A percentile compares a stretch with the other conserved stretches of the same genome.
Evolutionary conservation across 768 basidiomycete genomes (phyloP).

Genomic region (Tylopilus vinaceipallidus): DNA sequence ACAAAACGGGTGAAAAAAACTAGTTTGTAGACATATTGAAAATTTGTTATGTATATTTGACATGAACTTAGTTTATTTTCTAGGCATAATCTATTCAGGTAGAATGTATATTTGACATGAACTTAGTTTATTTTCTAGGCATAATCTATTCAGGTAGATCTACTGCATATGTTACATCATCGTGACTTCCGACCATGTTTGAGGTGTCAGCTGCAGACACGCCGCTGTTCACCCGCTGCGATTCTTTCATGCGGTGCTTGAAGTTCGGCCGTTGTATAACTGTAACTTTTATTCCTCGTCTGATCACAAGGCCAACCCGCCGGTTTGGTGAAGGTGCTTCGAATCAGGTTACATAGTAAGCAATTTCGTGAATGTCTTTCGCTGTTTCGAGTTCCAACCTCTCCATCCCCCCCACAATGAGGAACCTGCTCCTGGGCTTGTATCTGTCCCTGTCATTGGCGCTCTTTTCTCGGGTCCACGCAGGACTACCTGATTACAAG

Average conservation of each 20-base stretch:
- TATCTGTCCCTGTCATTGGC: slow-evolving; percentile 15
- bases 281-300: not conserved
- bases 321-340: not conserved
- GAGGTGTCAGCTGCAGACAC: no score
- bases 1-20: no score
- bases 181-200: no score
- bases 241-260: not conserved
- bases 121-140: no score
- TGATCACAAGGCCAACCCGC: slow-evolving; percentile 3
- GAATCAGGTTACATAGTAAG: slow-evolving; percentile 8
- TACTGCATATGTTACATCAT: no score
- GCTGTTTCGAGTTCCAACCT: not conserved
- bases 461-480: slow-evolving; percentile 19
- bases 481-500: slow-evolving; percentile 35
- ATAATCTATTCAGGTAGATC: no score
- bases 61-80: no score
- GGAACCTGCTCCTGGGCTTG: slow-evolving; percentile 8
- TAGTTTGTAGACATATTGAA: no score
- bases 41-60: no score
- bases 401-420: slow-evolving; percentile 20
- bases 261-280: not conserved
- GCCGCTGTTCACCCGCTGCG: no score
- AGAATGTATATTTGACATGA: no score
- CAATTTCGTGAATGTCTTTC: not conserved
- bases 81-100: no score